Evolutionary conservation across 345 rosid genomes (phyloP).

Genomic region (Trapa incisa): DNA sequence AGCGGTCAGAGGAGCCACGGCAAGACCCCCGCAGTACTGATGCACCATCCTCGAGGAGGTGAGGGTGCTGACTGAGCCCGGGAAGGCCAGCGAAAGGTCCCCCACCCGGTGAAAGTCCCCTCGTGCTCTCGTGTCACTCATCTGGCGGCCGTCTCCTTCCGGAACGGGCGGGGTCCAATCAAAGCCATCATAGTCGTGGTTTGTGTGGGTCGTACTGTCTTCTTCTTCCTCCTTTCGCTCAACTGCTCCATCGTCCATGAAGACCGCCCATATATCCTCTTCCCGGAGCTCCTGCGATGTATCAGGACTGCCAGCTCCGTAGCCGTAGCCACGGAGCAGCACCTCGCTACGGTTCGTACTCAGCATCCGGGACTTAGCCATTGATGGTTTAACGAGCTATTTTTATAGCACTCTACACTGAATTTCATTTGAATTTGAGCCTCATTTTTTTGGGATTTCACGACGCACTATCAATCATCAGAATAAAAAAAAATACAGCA

Average conservation of each 20-base stretch:
- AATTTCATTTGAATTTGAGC: constrained; percentile 48
- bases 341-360: constrained; percentile 70
- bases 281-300: constrained; percentile 46
- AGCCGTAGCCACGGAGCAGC: constrained; percentile 32
- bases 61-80: constrained; percentile 26
- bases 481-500: neutral
- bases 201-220: neutral
- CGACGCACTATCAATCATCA: neutral
- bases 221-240: constrained; percentile 2
- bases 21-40: constrained; percentile 36
- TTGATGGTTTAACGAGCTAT: neutral
- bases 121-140: constrained; percentile 6
- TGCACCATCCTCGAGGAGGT: constrained; percentile 51
- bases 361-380: constrained; percentile 67
- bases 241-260: constrained; percentile 17
- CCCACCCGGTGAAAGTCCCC: constrained; percentile 30
- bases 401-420: neutral
- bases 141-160: constrained; percentile 3
- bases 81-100: constrained; percentile 60
- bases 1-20: neutral
- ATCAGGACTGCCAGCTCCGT: constrained; percentile 11
- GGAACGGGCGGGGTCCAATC: constrained; percentile 36
- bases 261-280: constrained; percentile 80
- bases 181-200: constrained; percentile 4
- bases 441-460: constrained; percentile 39